Evolutionary conservation across 768 basidiomycete genomes (phyloP), one percentile per base, ranked within the genome.

Genomic region (Mycena leptocephala): DNA sequence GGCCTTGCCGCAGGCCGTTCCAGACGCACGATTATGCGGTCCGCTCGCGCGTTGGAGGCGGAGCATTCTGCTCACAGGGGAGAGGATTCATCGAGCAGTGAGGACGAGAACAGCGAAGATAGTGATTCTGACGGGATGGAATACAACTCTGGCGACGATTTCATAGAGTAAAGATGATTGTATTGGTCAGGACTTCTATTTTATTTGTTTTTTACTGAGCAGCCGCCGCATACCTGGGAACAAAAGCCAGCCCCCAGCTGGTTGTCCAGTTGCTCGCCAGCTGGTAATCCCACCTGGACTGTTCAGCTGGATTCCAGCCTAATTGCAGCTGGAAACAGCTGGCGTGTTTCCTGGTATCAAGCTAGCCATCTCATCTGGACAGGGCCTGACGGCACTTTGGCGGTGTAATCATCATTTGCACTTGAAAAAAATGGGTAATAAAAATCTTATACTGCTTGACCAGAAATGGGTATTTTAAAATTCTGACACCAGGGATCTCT

Each of bases 321-420:
- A 7, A 30, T 39, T 7, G 37, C 59, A 61, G 59, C 59, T 39
- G 59, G 37, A n/a, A 7, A 61, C 33, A 61, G 20, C 59, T 61
- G 59, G 22, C 26, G 24, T 4, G 59, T 37, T 61, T 39, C n/a
- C 59, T 39, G 59, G 33, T 30, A 37, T 61, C 59, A 20, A 61
- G 59, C 33, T 61, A 30, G 24, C 10, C 3, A 61, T n/a, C 59
- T 39, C 59, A 61, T 18, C 59, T 39, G 59, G 22, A 61, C 33
- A 61, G 4, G 35, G 59, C 37, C 61, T 63, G 37, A 63, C 24
- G 39, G 61, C 61, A 39, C 61, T 63, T 59, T 59, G 56, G 56
- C 56, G 56, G 56, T 59, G 11, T 35, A 33, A 20, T n/a, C n/a
- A n/a, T n/a, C n/a, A n/a, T 46, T 20, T 46, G 43, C 43, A 46